Evolutionary conservation across 2,329 filamentous ascomycete genomes (phyloP).

Genomic region (Verticillium zaregamsianum): DNA sequence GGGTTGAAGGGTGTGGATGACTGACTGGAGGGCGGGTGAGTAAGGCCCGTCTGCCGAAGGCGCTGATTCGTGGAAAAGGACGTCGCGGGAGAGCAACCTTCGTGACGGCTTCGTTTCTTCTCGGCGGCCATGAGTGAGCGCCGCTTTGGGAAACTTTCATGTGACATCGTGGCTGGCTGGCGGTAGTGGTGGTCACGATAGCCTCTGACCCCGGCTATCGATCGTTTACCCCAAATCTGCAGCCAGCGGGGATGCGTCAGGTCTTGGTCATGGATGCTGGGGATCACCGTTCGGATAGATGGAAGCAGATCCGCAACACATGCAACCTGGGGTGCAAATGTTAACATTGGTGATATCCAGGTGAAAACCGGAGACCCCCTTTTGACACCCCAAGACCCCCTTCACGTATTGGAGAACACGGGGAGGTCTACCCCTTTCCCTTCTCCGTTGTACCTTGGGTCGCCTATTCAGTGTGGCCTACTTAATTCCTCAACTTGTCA

Average conservation of each 20-base stretch:
- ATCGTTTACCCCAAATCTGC: not conserved
- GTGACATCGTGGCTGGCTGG: not conserved
- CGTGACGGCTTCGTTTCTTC: not conserved
- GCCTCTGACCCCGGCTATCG: not conserved
- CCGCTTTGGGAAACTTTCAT: not conserved
- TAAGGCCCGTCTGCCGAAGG: not conserved
- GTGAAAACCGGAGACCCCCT: too few species aligned
- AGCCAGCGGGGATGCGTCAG: not conserved
- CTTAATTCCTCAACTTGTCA: too few species aligned
- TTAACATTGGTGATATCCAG: too few species aligned
- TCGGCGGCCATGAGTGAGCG: not conserved
- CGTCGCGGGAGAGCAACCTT: not conserved
- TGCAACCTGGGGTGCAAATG: not conserved
- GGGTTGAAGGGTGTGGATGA: not conserved
- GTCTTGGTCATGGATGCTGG: not conserved
- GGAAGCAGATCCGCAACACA: not conserved
- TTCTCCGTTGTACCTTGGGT: too few species aligned
- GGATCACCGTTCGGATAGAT: not conserved
- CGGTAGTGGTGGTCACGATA: not conserved
- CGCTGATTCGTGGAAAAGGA: not conserved
- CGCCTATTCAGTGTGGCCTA: too few species aligned
- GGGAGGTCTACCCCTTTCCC: too few species aligned
- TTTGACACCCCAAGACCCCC: too few species aligned
- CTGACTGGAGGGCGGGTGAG: not conserved
- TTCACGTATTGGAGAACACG: too few species aligned